These are phyloP conservation scores for Eucalyptus microcorys DNA, from an alignment of 345 rosid species.

Conservation along the genomic window DNA sequence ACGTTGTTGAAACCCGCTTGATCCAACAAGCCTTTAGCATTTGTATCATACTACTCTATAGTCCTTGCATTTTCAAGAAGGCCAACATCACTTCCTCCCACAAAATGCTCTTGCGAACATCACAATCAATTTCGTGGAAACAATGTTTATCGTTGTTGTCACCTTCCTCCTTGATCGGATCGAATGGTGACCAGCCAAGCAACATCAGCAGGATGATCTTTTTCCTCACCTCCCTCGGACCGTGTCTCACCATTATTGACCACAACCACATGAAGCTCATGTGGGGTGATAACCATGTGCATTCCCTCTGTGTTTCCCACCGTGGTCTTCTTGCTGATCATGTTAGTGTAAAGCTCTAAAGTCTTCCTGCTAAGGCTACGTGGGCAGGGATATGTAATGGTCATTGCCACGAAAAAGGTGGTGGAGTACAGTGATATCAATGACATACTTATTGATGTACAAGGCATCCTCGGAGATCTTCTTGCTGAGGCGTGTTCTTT, in stretches of 20 bases:
- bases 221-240: conserved; percentile 23
- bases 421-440: neutral
- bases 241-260: conserved; percentile 25
- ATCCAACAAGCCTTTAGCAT: conserved; percentile 71
- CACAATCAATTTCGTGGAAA: conserved; percentile 60
- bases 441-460: neutral
- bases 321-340: conserved; percentile 33
- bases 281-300: conserved; percentile 63
- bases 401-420: neutral
- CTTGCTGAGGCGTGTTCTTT: neutral
- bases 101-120: conserved; percentile 46
- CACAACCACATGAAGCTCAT: conserved; percentile 21
- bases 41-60: conserved; percentile 62
- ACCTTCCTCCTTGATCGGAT: conserved; percentile 47
- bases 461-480: neutral
- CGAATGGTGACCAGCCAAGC: conserved; percentile 49
- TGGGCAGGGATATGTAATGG: conserved; percentile 19
- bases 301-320: conserved; percentile 10
- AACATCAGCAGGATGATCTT: conserved; percentile 56
- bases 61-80: conserved; percentile 55
- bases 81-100: conserved; percentile 40
- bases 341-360: conserved; percentile 73
- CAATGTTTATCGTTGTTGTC: neutral
- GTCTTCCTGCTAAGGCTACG: conserved; percentile 68
- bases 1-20: conserved; percentile 49